Evolutionary conservation across 371 early-diverging fungal species (phyloP).

Genomic region (Choanephora cucurbitarum): DNA sequence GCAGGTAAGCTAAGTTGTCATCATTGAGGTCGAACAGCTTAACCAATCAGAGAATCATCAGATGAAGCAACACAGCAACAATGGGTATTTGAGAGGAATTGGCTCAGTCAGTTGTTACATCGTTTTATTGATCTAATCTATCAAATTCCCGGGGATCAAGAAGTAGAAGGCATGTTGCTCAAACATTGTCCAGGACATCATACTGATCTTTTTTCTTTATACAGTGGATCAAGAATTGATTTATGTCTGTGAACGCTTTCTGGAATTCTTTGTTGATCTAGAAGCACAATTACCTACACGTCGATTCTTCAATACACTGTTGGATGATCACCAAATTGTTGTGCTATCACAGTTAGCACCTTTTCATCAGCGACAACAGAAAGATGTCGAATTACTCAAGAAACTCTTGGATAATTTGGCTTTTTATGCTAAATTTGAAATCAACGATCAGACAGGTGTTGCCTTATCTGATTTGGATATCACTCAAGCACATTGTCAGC

Average conservation of each 20-base stretch:
- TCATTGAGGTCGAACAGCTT: slow-evolving; percentile 1
- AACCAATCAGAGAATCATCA: slow-evolving; percentile 23
- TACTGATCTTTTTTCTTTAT: neutral
- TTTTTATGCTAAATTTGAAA: slow-evolving; percentile 76
- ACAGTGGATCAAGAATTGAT: slow-evolving; percentile 49
- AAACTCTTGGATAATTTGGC: slow-evolving; percentile 65
- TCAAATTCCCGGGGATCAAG: slow-evolving; percentile 50
- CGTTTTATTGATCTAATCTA: slow-evolving; percentile 57
- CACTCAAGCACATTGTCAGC: slow-evolving; percentile 59
- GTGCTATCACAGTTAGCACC: slow-evolving; percentile 59
- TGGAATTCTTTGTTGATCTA: slow-evolving; percentile 87
- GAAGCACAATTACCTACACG: slow-evolving; percentile 90
- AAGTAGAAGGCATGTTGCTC: slow-evolving; percentile 41
- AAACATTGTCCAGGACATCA: too few relatives aligned
- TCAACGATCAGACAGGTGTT: slow-evolving; percentile 82
- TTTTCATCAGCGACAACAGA: slow-evolving; percentile 47
- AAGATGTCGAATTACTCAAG: slow-evolving; percentile 54
- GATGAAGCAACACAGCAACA: slow-evolving; percentile 50
- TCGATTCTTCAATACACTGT: slow-evolving; percentile 78
- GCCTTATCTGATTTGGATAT: slow-evolving; percentile 70
- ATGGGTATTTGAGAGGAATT: slow-evolving; percentile 56
- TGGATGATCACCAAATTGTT: slow-evolving; percentile 82
- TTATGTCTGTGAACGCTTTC: slow-evolving; percentile 68
- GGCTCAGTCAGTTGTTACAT: slow-evolving; percentile 61
- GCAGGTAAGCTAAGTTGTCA: slow-evolving; percentile 42